A percentile compares a stretch with the other conserved stretches of the same genome.
Conservation (phyloP, 495 filamentous ascomycete genomes). For the Penicillium alfredii region DNA sequence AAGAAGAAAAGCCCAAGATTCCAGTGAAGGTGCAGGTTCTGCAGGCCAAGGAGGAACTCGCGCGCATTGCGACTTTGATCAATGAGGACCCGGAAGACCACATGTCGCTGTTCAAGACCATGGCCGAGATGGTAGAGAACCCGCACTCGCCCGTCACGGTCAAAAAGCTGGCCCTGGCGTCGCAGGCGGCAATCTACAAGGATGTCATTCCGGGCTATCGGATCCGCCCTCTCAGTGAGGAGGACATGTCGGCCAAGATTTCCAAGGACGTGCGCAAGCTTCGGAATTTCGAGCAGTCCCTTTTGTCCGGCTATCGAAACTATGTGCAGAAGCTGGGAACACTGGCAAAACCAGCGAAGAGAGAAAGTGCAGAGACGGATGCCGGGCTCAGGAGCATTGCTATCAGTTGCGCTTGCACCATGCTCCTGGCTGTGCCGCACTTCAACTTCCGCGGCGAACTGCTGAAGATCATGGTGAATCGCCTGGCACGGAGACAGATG, state of each 20-base stretch:
- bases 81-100: conserved; percentile 95
- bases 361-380: conserved; percentile 26
- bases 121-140: conserved; percentile 65
- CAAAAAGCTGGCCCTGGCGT: conserved; percentile 74
- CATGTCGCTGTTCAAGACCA: conserved; percentile 64
- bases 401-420: conserved; percentile 73
- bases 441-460: conserved; percentile 93
- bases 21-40: conserved; percentile 71
- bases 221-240: conserved; percentile 74
- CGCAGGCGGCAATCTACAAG: conserved; percentile 87
- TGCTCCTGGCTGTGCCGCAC: conserved; percentile 77
- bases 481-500: conserved; percentile 60
- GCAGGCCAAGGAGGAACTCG: conserved; percentile 87
- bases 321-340: conserved; percentile 70
- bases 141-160: conserved; percentile 56
- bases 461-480: conserved; percentile 77
- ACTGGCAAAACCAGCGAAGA: conserved; percentile 49
- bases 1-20: conserved; percentile 54
- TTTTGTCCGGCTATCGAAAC: conserved; percentile 72
- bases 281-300: conserved; percentile 73
- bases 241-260: conserved; percentile 65
- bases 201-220: conserved; percentile 94
- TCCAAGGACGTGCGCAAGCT: conserved; percentile 86
- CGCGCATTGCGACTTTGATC: conserved; percentile 69
- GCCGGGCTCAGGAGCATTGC: conserved; percentile 59